Evolutionary conservation across 2,329 filamentous ascomycete species (phyloP).

Genomic region (Phyllosticta ampelicida): DNA sequence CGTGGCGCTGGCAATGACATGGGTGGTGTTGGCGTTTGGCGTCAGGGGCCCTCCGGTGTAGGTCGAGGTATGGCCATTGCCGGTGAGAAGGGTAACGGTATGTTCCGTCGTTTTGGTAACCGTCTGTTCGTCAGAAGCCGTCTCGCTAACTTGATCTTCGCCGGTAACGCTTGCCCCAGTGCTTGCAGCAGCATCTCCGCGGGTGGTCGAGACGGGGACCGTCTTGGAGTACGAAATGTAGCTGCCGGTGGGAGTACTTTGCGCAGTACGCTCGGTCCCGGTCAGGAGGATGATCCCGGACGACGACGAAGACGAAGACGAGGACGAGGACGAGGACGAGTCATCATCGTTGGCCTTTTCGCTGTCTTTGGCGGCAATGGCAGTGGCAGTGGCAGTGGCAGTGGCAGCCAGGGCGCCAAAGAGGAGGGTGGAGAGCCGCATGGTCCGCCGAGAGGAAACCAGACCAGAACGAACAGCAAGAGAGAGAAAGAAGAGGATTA

Average conservation of each 20-base stretch:
- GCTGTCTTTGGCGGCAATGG: conserved; percentile 2
- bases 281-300: not conserved
- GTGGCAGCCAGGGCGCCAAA: not conserved
- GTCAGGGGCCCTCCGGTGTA: conserved; percentile 7
- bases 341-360: not conserved
- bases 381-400: not conserved
- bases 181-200: not conserved
- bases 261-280: conserved; percentile 1
- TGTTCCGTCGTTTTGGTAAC: conserved; percentile 2
- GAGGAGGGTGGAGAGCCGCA: conserved; percentile 6
- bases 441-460: conserved; percentile 3
- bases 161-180: not conserved
- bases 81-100: conserved; percentile 8
- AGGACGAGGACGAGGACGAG: not conserved
- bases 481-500: not conserved
- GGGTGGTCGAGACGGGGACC: not conserved
- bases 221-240: conserved; percentile 9
- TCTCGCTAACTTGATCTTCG: not conserved
- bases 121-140: conserved; percentile 1
- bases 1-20: conserved; percentile 14
- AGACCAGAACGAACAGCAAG: too few relatives aligned
- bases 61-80: conserved; percentile 1
- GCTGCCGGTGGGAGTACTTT: conserved; percentile 4
- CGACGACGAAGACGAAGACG: not conserved
- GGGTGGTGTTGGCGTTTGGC: conserved; percentile 13